These are phyloP conservation scores for Zea luxurians DNA, from an alignment of 176 grass and related monocot species.

Conservation along the genomic window DNA sequence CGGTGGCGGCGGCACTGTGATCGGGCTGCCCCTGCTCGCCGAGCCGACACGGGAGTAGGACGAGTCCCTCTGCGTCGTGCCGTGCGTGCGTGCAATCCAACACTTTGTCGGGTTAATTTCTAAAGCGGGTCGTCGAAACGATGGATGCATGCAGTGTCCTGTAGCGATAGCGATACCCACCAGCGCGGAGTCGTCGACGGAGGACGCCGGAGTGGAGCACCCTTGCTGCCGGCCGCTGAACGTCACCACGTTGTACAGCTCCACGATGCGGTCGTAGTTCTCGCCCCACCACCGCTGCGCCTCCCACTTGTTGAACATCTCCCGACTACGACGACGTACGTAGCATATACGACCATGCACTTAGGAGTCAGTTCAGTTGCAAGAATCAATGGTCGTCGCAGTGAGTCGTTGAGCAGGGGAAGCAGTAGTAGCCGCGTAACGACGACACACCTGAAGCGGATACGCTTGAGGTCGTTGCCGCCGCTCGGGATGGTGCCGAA, in stretches of 20 bases:
- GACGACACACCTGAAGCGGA: constrained; percentile 73
- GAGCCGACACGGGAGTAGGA: constrained; percentile 67
- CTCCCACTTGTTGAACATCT: no score
- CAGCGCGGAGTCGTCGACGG: constrained; percentile 64
- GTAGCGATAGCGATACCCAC: neutral
- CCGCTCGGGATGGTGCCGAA: constrained; percentile 75
- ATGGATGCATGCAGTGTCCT: no score
- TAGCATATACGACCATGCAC: no score
- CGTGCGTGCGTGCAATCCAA: no score
- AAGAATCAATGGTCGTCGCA: no score
- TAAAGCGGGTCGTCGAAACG: no score
- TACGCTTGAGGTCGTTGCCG: constrained; percentile 96
- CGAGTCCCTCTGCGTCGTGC: constrained; percentile 62
- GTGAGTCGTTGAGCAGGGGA: no score
- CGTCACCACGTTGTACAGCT: constrained; percentile 96
- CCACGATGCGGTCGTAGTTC: constrained; percentile 97
- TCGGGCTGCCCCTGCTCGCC: constrained; percentile 56
- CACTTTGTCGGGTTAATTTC: neutral
- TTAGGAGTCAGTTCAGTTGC: no score
- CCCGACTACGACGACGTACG: no score
- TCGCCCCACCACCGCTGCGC: constrained; percentile 89
- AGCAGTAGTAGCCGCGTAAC: constrained; percentile 21
- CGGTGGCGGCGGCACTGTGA: constrained; percentile 28
- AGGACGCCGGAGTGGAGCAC: constrained; percentile 71
- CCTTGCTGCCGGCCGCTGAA: constrained; percentile 85